Percentiles rank a stretch among this genome's conserved stretches.
These are phyloP conservation scores for Phialemoniopsis sp. DNA, from an alignment of 2,329 filamentous ascomycete species.

Conservation along the genomic window DNA sequence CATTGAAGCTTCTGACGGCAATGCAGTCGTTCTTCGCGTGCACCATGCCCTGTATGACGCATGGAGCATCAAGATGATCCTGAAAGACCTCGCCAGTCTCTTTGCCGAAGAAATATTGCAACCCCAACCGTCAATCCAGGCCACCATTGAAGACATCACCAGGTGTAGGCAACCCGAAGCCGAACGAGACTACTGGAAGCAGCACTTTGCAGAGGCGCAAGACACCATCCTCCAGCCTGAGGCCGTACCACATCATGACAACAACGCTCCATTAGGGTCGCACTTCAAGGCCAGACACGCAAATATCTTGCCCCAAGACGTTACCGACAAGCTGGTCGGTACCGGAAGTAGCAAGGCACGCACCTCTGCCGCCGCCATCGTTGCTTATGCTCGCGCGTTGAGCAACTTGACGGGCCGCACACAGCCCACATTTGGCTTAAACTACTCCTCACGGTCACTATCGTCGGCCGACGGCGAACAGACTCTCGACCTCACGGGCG, in stretches of 20 bases:
- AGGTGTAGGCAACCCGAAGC: too few relatives aligned
- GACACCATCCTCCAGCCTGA: not conserved
- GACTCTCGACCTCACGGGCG: slow-evolving; percentile 7
- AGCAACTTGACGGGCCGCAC: slow-evolving; percentile 2
- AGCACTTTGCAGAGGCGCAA: too few relatives aligned
- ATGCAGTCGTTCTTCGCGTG: slow-evolving; percentile 13
- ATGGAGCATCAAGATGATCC: slow-evolving; percentile 18
- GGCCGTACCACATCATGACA: not conserved
- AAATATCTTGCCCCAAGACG: slow-evolving; percentile 2
- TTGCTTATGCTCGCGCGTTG: slow-evolving; percentile 7
- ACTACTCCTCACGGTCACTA: slow-evolving; percentile 9
- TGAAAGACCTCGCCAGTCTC: slow-evolving; percentile 9
- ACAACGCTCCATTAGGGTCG: slow-evolving; percentile 5
- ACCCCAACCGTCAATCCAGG: not conserved
- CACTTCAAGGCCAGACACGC: slow-evolving; percentile 9
- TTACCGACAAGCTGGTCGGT: not conserved
- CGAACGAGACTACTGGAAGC: too few relatives aligned
- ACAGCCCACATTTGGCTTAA: slow-evolving; percentile 10
- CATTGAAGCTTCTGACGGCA: slow-evolving; percentile 12
- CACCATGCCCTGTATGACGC: slow-evolving; percentile 18
- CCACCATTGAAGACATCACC: too few relatives aligned
- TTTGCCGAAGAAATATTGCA: not conserved
- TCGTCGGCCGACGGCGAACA: slow-evolving; percentile 5
- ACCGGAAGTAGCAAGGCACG: not conserved
- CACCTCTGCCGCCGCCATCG: slow-evolving; percentile 7